These are phyloP conservation scores for Blastobotrys persicus DNA, from an alignment of 1,139 yeast genomes.

Conservation along the genomic window DNA sequence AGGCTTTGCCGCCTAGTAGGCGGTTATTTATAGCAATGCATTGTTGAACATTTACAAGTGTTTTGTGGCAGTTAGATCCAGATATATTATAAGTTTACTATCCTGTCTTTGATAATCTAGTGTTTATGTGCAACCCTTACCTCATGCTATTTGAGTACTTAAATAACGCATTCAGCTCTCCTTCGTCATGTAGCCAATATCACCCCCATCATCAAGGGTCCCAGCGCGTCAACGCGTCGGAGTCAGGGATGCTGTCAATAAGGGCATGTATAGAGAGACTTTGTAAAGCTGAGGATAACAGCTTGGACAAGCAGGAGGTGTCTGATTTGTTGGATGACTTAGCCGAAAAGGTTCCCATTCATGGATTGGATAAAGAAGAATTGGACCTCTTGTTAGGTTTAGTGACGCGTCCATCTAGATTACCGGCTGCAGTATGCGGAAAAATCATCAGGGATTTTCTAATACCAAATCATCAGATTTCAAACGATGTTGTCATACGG, in stretches of 20 bases:
- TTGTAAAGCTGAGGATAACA: conserved; percentile 1
- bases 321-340: conserved; percentile 7
- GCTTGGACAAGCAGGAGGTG: not conserved
- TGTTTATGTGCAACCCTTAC: too few relatives aligned
- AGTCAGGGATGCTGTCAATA: not conserved
- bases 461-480: conserved; percentile 36
- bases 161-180: too few relatives aligned
- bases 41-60: not conserved
- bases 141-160: too few relatives aligned
- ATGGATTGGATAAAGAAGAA: conserved; percentile 15
- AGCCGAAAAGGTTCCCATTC: conserved; percentile 10
- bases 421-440: conserved; percentile 13
- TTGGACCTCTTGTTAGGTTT: conserved; percentile 15
- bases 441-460: conserved; percentile 33
- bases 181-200: too few relatives aligned
- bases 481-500: conserved; percentile 29
- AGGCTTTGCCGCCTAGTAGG: conserved; percentile 6
- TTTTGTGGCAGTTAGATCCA: too few relatives aligned
- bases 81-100: too few relatives aligned
- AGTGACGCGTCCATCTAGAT: conserved; percentile 15
- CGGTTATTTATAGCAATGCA: conserved; percentile 1
- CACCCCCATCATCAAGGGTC: too few relatives aligned
- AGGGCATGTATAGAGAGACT: not conserved
- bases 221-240: too few relatives aligned
- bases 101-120: too few relatives aligned